phyloP scores from a whole-genome alignment of 108 stramenopile species.

The Cylindrotheca fusiformis region DNA sequence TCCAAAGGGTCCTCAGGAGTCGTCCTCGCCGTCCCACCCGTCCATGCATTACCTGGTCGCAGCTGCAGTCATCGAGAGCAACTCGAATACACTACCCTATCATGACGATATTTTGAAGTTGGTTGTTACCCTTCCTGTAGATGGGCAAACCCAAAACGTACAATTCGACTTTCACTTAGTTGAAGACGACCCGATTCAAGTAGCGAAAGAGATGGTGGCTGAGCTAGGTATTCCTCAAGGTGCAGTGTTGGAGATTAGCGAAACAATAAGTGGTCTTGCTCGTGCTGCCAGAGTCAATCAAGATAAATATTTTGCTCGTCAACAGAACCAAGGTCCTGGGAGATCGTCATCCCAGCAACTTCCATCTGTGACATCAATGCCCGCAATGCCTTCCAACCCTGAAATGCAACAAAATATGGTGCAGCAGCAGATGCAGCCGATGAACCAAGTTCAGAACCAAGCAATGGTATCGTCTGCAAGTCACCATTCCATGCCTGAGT shows the following conservation, averaged over 20 bases:
- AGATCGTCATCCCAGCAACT: not conserved
- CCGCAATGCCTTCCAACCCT: constrained; percentile 3
- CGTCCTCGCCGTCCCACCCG: constrained; percentile 13
- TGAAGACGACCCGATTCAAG: constrained; percentile 82
- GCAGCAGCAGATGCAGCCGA: constrained; percentile 4
- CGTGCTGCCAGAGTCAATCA: constrained; percentile 69
- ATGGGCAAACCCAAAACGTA: constrained; percentile 75
- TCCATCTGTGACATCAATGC: not conserved
- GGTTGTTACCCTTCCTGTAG: constrained; percentile 71
- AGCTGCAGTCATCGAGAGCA: constrained; percentile 51
- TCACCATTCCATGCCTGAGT: constrained; percentile 13
- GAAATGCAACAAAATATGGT: constrained; percentile 6
- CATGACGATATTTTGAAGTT: constrained; percentile 75
- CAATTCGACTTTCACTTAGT: constrained; percentile 87
- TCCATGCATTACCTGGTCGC: constrained; percentile 62
- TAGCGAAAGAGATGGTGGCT: constrained; percentile 86
- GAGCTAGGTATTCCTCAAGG: constrained; percentile 78
- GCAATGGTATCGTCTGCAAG: constrained; percentile 1
- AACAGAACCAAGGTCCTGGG: not conserved
- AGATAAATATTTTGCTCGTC: constrained; percentile 48
- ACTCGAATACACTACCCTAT: constrained; percentile 43
- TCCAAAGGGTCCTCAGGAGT: constrained; percentile 11
- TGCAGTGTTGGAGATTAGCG: constrained; percentile 80
- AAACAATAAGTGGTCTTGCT: constrained; percentile 83
- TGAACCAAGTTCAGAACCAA: not conserved